Conservation (phyloP, 2,329 filamentous ascomycete species). For the Blastomyces gilchristii region DNA sequence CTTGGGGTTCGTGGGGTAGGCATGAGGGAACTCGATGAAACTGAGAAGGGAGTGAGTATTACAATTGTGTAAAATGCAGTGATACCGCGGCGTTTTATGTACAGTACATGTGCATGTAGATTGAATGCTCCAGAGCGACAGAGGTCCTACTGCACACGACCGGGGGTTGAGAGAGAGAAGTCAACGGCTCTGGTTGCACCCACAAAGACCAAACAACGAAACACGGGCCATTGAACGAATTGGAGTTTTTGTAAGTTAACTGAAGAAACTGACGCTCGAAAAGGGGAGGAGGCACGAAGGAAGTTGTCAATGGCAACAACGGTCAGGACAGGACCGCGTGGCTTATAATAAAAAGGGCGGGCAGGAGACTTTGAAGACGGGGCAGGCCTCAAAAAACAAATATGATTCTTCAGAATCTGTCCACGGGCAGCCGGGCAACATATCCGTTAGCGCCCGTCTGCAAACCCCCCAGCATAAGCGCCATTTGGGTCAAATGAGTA, state of each 20-base stretch:
- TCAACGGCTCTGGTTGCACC: too few relatives aligned
- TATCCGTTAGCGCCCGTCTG: not conserved
- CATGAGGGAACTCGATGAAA: not conserved
- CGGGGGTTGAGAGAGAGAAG: not conserved
- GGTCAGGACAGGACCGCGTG: not conserved
- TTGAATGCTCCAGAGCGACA: not conserved
- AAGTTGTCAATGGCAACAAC: not conserved
- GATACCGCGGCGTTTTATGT: not conserved
- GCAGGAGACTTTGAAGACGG: too few relatives aligned
- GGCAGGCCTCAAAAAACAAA: not conserved
- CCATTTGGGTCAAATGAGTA: too few relatives aligned
- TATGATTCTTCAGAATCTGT: not conserved
- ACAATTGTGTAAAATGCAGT: not conserved
- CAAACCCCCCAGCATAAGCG: not conserved
- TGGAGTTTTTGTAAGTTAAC: not conserved
- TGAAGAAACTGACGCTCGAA: not conserved
- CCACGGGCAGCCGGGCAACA: not conserved
- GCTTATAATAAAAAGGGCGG: too few relatives aligned
- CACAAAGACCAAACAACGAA: not conserved
- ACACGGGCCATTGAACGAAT: not conserved
- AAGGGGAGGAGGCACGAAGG: not conserved
- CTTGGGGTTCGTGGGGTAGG: constrained; percentile 9
- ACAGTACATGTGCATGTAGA: not conserved
- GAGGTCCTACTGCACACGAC: not conserved
- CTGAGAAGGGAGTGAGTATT: not conserved